phyloP scores from a whole-genome alignment of 352 stramenopile species.

The Phytophthora crassamura region DNA sequence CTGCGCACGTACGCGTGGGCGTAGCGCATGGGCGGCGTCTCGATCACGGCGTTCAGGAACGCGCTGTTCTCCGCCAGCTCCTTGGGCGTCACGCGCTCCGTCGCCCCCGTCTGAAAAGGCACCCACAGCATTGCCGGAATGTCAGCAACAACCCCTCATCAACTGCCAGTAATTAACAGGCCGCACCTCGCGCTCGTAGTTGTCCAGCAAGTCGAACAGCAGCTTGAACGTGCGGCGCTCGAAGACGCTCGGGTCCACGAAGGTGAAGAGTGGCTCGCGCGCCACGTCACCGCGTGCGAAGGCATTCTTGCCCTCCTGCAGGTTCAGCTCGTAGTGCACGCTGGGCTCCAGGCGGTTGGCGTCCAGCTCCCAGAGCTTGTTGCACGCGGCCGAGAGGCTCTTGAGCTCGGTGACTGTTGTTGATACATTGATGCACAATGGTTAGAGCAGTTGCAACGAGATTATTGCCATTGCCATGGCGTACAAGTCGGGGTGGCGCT shows the following conservation, averaged over 20 bases:
- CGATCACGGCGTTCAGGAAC: constrained; percentile 93
- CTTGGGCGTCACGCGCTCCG: constrained; percentile 85
- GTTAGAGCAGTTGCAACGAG: constrained; percentile 1
- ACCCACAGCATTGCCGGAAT: not conserved
- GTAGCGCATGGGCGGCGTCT: constrained; percentile 95
- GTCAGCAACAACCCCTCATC: not conserved
- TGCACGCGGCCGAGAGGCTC: constrained; percentile 77
- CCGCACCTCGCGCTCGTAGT: constrained; percentile 82
- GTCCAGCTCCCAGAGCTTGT: constrained; percentile 95
- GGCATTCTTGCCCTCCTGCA: constrained; percentile 92
- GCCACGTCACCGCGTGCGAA: constrained; percentile 91
- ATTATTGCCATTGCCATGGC: constrained; percentile 8
- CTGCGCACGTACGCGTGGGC: constrained; percentile 78
- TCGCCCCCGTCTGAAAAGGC: constrained; percentile 73
- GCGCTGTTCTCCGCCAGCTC: constrained; percentile 91
- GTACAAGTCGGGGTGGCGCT: constrained; percentile 57
- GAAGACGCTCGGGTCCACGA: constrained; percentile 87
- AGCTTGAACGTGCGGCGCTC: constrained; percentile 91
- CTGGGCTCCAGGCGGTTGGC: constrained; percentile 75
- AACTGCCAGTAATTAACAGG: constrained; percentile 2
- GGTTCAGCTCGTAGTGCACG: constrained; percentile 93
- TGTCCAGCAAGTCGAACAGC: constrained; percentile 92
- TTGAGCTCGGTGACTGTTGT: constrained; percentile 50
- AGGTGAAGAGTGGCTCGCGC: constrained; percentile 91
- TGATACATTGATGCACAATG: not conserved